phyloP scores from a whole-genome alignment of 306 rosid genomes.

The Prunus campanulata region DNA sequence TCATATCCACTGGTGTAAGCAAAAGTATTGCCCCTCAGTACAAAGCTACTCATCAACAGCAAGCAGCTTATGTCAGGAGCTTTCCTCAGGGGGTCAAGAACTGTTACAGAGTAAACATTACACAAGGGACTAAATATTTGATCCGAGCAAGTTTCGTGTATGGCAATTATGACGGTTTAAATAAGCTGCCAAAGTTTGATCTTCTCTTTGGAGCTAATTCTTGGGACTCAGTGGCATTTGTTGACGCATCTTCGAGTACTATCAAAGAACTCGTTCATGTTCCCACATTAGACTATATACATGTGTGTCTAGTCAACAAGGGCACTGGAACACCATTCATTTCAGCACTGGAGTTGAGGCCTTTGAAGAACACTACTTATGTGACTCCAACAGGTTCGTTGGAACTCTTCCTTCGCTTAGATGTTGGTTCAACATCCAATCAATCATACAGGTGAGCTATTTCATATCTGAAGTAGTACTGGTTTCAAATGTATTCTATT shows the following conservation, averaged over 20 bases:
- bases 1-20: conserved; percentile 32
- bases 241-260: not conserved
- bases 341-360: conserved; percentile 51
- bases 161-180: conserved; percentile 44
- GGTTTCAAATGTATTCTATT: not conserved
- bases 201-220: conserved; percentile 40
- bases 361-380: conserved; percentile 27
- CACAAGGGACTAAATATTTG: conserved; percentile 29
- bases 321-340: conserved; percentile 52
- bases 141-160: conserved; percentile 37
- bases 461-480: not conserved
- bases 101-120: conserved; percentile 48
- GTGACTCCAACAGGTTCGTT: conserved; percentile 14
- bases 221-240: conserved; percentile 34
- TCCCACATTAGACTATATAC: conserved; percentile 26
- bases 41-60: conserved; percentile 6
- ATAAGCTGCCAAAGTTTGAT: conserved; percentile 39
- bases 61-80: conserved; percentile 34
- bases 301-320: conserved; percentile 42
- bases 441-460: conserved; percentile 34
- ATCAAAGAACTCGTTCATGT: conserved; percentile 36
- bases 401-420: conserved; percentile 13
- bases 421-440: conserved; percentile 34
- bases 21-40: conserved; percentile 10
- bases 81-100: conserved; percentile 56